Base-by-base conservation (phyloP, 495 filamentous ascomycete genomes). In the Cercophora samala region DNA sequence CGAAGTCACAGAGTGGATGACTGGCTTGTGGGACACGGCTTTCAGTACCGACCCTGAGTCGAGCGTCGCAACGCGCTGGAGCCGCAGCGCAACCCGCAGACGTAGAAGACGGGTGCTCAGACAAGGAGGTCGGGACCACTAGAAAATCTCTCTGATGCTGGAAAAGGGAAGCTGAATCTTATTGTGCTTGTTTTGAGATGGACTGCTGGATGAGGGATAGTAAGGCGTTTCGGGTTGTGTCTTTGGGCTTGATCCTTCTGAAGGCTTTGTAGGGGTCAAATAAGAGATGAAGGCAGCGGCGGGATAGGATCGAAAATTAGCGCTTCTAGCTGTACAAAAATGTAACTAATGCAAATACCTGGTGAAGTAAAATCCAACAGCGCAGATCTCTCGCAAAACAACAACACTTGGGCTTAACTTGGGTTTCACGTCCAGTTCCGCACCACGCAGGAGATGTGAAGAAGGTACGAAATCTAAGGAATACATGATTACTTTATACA, bases 21-120 rank as follows among this genome's bases (percentile, higher is more conserved):
- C 80, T 11, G 81, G 83, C 8, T 23, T 78, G 29, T 77, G 74
- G 58, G 81, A 83, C 68, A 74, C 73, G 64, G 70, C 74, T 11
- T 78, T 70, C 8, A 76, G 78, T 21, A 73, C 72, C 6, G 81
- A 83, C 63, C 75, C 81, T 24, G 70, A 72, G 9, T 64, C 72
- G 32, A 74, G 74, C 23, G 76, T 82, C 60, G 72, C 71, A 21
- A 66, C 67, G 1, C 64, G 60, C 46, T 75, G 68, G 54, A 73
- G 42, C n/a, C 73, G 72, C 68, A 64, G 70, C 17, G 72, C 76
- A 56, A 76, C 67, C 55, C 71, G 73, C 53, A 77, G 76, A 55
- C 78, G 82, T 58, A 71, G 74, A 32, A 75, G 81, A 53, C 74
- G 82, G 62, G 67, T 84, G 54, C 60, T 66, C n/a, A 83, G 79